A percentile compares a stretch with the other conserved stretches of the same genome.
Evolutionary conservation across 2,329 filamentous ascomycete genomes (phyloP).

Genomic region (Diaporthe ampelina): DNA sequence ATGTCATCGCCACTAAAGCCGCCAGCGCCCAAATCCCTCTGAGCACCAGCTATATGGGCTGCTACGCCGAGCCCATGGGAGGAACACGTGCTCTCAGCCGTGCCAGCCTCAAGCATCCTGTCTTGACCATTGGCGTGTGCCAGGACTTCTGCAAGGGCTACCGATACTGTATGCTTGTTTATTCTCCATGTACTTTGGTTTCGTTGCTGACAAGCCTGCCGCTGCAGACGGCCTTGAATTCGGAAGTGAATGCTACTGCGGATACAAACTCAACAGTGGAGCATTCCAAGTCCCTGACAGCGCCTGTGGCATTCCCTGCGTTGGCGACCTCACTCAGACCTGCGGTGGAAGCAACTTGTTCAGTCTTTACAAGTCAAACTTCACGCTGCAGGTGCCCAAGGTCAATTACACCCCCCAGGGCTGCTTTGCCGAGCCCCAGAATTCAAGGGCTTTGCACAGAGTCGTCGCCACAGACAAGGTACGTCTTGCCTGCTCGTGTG

Average conservation of each 20-base stretch:
- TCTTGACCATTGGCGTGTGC: constrained; percentile 57
- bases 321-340: constrained; percentile 42
- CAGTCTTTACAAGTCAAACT: constrained; percentile 24
- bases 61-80: constrained; percentile 4
- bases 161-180: constrained; percentile 48
- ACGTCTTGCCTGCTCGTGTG: background rate
- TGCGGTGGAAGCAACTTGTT: constrained; percentile 45
- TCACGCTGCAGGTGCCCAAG: constrained; percentile 15
- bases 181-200: background rate
- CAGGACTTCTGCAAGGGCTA: constrained; percentile 50
- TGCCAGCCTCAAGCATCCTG: background rate
- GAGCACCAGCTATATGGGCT: constrained; percentile 6
- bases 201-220: background rate
- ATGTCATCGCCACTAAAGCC: constrained; percentile 39
- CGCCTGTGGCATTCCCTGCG: constrained; percentile 45
- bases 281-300: constrained; percentile 41
- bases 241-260: constrained; percentile 53
- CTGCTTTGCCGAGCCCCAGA: constrained; percentile 16
- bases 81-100: constrained; percentile 21
- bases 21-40: background rate
- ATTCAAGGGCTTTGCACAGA: constrained; percentile 7
- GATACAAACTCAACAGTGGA: constrained; percentile 39
- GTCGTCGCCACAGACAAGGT: constrained; percentile 22
- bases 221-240: constrained; percentile 49
- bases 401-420: constrained; percentile 14